A percentile compares a stretch with the other conserved stretches of the same genome.
Evolutionary conservation across 1,139 yeast species (phyloP).

Genomic region (Blastobotrys illinoisensis): DNA sequence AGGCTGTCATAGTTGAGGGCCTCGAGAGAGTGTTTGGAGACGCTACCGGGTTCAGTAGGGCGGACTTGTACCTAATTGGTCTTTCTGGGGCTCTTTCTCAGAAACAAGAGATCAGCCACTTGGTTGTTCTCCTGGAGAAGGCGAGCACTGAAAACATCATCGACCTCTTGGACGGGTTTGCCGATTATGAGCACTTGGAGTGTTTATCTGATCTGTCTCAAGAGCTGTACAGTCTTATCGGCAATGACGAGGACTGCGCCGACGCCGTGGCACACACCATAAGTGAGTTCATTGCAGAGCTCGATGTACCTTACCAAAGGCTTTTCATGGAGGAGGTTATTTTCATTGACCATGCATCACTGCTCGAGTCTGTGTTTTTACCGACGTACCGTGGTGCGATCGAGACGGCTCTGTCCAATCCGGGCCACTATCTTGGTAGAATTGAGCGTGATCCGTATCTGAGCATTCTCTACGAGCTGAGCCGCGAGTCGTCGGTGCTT

Average conservation of each 20-base stretch:
- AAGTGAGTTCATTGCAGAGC: background rate
- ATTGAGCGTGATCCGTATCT: constrained; percentile 43
- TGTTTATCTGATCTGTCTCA: background rate
- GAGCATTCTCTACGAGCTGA: constrained; percentile 57
- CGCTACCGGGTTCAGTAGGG: background rate
- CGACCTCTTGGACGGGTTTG: background rate
- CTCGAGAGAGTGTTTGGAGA: background rate
- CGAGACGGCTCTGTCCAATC: constrained; percentile 35
- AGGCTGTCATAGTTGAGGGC: background rate
- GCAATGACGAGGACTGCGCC: background rate
- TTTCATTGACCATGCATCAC: constrained; percentile 21
- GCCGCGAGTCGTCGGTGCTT: constrained; percentile 72
- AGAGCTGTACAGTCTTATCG: background rate
- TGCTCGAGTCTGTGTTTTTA: constrained; percentile 33
- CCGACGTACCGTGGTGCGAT: constrained; percentile 38
- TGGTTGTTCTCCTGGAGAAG: background rate
- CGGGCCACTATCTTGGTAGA: constrained; percentile 30
- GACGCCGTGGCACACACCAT: background rate
- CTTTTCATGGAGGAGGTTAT: constrained; percentile 25
- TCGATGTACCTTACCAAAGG: background rate
- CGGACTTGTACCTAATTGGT: background rate
- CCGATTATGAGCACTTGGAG: background rate
- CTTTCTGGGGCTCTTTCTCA: background rate
- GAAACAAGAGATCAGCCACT: background rate
- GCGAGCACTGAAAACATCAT: background rate